Evolutionary conservation across 1,139 yeast genomes (phyloP).

Genomic region (Pneumocystis oryctolagi): DNA sequence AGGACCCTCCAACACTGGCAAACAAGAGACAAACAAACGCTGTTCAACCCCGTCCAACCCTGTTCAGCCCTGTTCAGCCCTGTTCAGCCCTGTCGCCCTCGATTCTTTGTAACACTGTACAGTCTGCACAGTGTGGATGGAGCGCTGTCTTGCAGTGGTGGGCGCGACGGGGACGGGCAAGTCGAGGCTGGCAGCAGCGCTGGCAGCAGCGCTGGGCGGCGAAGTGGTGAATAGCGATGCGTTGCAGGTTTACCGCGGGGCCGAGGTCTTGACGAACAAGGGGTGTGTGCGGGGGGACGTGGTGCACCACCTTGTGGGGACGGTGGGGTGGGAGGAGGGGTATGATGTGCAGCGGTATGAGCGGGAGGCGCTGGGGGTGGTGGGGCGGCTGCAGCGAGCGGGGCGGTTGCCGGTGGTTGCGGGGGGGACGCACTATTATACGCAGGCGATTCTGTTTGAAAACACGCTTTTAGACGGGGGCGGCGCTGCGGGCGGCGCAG

Average conservation of each 20-base stretch:
- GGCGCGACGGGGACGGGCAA: not conserved
- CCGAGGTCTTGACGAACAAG: conserved; percentile 74
- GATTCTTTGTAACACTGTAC: no score
- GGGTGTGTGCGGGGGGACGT: conserved; percentile 73
- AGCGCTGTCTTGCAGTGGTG: not conserved
- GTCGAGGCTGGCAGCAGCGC: conserved; percentile 44
- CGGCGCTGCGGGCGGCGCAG: not conserved
- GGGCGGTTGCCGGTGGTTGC: conserved; percentile 76
- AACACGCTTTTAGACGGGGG: conserved; percentile 36
- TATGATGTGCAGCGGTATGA: conserved; percentile 74
- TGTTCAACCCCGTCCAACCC: no score
- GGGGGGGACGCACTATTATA: conserved; percentile 92
- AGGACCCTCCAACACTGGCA: no score
- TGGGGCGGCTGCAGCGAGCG: conserved; percentile 41
- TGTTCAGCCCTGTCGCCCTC: no score
- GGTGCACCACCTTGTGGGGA: conserved; percentile 81
- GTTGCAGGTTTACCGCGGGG: conserved; percentile 74
- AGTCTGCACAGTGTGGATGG: no score
- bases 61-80: no score
- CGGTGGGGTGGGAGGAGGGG: conserved; percentile 55
- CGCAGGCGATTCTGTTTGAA: conserved; percentile 59
- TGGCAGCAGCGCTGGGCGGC: conserved; percentile 66
- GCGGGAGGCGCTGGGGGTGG: conserved; percentile 40
- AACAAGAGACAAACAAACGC: no score
- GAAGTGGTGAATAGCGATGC: conserved; percentile 93